Evolutionary conservation across 2,329 filamentous ascomycete genomes (phyloP).

Genomic region (Xylariales sp.): DNA sequence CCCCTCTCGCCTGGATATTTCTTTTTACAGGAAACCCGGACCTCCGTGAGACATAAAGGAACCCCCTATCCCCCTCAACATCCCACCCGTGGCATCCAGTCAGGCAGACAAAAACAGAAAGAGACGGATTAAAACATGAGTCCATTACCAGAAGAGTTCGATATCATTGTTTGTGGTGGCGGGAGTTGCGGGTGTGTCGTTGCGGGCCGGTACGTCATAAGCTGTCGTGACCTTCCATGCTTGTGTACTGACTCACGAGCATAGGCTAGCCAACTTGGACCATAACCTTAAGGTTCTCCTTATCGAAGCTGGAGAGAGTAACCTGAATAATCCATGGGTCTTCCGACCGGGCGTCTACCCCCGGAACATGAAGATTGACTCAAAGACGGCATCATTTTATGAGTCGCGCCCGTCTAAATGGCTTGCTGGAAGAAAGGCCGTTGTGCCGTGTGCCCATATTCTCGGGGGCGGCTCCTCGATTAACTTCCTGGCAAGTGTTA

Average conservation of each 20-base stretch:
- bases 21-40: slow-evolving; percentile 32
- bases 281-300: slow-evolving; percentile 74
- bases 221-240: background rate
- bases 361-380: slow-evolving; percentile 79
- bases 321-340: slow-evolving; percentile 83
- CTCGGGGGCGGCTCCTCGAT: slow-evolving; percentile 79
- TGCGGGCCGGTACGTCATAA: slow-evolving; percentile 61
- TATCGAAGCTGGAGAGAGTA: slow-evolving; percentile 51
- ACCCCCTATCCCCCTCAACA: slow-evolving; percentile 16
- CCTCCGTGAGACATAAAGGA: slow-evolving; percentile 44
- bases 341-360: slow-evolving; percentile 81
- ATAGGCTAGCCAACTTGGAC: slow-evolving; percentile 77
- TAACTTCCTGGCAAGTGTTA: slow-evolving; percentile 74
- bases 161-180: slow-evolving; percentile 83
- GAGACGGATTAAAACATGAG: slow-evolving; percentile 48
- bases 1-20: slow-evolving; percentile 45
- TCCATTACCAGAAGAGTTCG: slow-evolving; percentile 77
- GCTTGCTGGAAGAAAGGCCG: slow-evolving; percentile 75
- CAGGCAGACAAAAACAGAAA: slow-evolving; percentile 32
- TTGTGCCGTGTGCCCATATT: slow-evolving; percentile 80
- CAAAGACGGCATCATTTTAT: slow-evolving; percentile 85
- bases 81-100: slow-evolving; percentile 36
- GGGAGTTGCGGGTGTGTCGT: slow-evolving; percentile 74
- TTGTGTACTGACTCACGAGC: slow-evolving; percentile 52
- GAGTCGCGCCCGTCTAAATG: slow-evolving; percentile 79